These are phyloP conservation scores for Dothideomycetes sp. DNA, from an alignment of 2,329 filamentous ascomycete species.

Conservation along the genomic window DNA sequence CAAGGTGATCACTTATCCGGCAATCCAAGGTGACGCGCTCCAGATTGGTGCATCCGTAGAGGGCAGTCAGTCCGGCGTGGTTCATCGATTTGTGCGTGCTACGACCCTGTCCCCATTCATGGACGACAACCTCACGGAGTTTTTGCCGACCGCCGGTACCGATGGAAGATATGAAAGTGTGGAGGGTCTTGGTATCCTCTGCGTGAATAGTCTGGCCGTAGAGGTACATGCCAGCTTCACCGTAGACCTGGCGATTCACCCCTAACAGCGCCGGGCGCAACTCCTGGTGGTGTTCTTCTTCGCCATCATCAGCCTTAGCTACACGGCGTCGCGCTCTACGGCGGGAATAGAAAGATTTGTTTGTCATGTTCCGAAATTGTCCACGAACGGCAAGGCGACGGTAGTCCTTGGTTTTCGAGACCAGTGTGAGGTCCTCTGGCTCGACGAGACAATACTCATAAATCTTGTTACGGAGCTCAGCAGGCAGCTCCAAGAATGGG, in stretches of 20 bases:
- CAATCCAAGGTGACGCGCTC: neutral
- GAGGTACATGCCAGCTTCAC: neutral
- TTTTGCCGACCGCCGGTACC: neutral
- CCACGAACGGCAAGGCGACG: neutral
- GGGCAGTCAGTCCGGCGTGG: slow-evolving; percentile 1
- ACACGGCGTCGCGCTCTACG: neutral
- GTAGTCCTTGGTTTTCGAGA: neutral
- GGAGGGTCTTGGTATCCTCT: neutral
- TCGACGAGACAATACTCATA: slow-evolving; percentile 1
- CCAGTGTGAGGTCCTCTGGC: neutral
- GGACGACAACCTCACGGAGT: neutral
- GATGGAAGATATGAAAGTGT: neutral
- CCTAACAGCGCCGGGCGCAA: neutral
- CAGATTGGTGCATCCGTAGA: slow-evolving; percentile 2
- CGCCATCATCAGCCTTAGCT: neutral
- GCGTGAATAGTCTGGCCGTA: slow-evolving; percentile 3
- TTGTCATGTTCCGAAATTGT: too few relatives aligned
- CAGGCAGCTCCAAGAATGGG: slow-evolving; percentile 4
- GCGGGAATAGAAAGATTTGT: neutral
- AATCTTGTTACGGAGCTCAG: slow-evolving; percentile 11
- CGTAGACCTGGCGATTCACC: slow-evolving; percentile 1
- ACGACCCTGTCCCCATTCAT: neutral
- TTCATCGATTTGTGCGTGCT: slow-evolving; percentile 5
- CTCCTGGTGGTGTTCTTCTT: neutral
- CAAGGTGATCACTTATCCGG: neutral